These are phyloP conservation scores for Colletotrichum simmondsii DNA, from an alignment of 2,329 filamentous ascomycete species.

Conservation along the genomic window DNA sequence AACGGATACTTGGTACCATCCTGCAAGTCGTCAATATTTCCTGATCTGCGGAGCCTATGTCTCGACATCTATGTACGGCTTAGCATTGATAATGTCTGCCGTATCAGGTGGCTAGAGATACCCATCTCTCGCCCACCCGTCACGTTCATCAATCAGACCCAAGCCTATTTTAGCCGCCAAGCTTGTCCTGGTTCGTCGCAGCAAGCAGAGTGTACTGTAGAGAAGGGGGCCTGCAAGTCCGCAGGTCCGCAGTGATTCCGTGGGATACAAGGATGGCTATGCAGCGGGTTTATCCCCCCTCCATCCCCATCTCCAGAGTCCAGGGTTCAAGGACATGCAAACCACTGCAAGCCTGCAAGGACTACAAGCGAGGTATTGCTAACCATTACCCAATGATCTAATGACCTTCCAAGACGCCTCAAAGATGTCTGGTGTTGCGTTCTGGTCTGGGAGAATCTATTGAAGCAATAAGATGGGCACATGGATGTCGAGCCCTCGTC, in stretches of 20 bases:
- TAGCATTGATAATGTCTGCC: not conserved
- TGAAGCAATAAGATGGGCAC: not conserved
- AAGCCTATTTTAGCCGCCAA: not conserved
- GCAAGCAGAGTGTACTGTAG: not conserved
- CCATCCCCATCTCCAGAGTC: not conserved
- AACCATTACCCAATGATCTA: not conserved
- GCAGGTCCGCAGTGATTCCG: not conserved
- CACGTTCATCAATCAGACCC: not conserved
- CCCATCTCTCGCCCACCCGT: not conserved
- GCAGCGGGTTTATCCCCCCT: not conserved
- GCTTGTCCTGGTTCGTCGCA: slow-evolving; percentile 20
- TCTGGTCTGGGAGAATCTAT: not conserved
- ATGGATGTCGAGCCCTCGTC: not conserved
- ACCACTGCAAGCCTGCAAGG: not conserved
- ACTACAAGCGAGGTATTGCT: not conserved
- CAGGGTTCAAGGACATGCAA: not conserved
- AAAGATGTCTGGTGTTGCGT: not conserved
- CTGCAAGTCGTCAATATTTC: not conserved
- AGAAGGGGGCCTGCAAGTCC: not conserved
- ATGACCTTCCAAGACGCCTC: not conserved
- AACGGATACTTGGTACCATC: not conserved
- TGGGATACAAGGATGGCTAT: not conserved
- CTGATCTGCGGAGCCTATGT: not conserved
- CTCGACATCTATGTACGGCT: not conserved
- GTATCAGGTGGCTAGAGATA: not conserved